A percentile compares a stretch with the other conserved stretches of the same genome.
Conservation (phyloP, 1,284 basidiomycete species). For the Tylopilus orsonianus region DNA sequence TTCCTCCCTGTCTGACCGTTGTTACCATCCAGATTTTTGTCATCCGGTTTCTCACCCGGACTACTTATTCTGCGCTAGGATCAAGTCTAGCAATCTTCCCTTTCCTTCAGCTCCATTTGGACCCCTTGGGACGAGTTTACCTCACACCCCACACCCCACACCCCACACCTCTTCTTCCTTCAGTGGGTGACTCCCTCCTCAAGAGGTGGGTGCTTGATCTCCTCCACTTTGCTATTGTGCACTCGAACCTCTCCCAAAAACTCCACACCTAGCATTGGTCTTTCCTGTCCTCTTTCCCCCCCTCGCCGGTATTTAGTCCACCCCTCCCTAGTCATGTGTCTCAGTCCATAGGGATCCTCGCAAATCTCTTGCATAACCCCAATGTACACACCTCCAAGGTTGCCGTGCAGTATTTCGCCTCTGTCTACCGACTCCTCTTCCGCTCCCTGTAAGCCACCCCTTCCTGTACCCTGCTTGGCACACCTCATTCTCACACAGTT, state of each 20-base stretch:
- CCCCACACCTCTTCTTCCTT: no score
- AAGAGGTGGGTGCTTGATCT: constrained; percentile 90
- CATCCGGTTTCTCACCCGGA: no score
- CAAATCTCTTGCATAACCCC: constrained; percentile 68
- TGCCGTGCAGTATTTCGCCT: constrained; percentile 80
- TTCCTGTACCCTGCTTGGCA: constrained; percentile 5
- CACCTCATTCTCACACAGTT: constrained; percentile 44
- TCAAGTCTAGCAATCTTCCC: no score
- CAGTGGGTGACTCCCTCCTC: constrained; percentile 76
- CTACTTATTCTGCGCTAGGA: no score
- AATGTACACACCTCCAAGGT: constrained; percentile 75
- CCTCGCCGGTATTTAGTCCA: constrained; percentile 7
- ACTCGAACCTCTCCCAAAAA: constrained; percentile 70
- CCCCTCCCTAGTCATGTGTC: constrained; percentile 65
- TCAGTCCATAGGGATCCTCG: constrained; percentile 74
- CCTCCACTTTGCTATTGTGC: constrained; percentile 81
- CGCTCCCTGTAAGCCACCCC: constrained; percentile 66
- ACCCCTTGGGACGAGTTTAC: no score
- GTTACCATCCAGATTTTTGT: no score
- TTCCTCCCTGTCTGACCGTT: no score
- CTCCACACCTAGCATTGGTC: constrained; percentile 81
- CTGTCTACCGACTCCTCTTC: constrained; percentile 90
- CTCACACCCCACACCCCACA: no score
- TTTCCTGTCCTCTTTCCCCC: constrained; percentile 27
- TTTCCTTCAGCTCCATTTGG: no score